These are phyloP conservation scores for Exobasidium cylindrosporum DNA, from an alignment of 1,284 basidiomycete genomes.

Conservation along the genomic window DNA sequence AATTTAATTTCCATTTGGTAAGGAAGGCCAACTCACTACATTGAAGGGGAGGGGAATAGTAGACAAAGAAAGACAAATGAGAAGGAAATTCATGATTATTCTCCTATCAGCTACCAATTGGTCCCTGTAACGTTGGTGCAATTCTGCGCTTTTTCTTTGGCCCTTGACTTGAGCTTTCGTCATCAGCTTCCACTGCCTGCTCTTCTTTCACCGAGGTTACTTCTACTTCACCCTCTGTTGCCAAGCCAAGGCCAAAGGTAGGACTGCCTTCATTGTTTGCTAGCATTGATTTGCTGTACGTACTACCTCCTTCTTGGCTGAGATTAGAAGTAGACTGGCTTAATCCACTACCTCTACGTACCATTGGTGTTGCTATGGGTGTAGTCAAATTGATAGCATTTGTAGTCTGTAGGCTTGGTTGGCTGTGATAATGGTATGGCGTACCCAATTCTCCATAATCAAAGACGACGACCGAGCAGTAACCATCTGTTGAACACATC, in stretches of 20 bases:
- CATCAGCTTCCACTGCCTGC: conserved; percentile 30
- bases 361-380: neutral
- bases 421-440: conserved; percentile 46
- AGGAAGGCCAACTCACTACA: too few species aligned
- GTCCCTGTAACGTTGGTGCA: conserved; percentile 64
- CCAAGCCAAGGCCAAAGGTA: neutral
- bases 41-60: conserved; percentile 10
- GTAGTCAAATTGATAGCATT: conserved; percentile 12
- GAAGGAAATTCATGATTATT: neutral
- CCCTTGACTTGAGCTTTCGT: conserved; percentile 56
- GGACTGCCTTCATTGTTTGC: conserved; percentile 20
- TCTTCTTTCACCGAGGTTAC: conserved; percentile 29
- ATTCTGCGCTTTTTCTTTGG: conserved; percentile 88
- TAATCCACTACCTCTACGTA: conserved; percentile 11
- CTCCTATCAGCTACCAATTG: conserved; percentile 19
- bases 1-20: too few species aligned
- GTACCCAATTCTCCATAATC: conserved; percentile 81
- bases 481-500: conserved; percentile 89
- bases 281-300: conserved; percentile 23
- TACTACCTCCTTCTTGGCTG: conserved; percentile 20
- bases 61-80: conserved; percentile 7
- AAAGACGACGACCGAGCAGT: conserved; percentile 83
- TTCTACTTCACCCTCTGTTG: conserved; percentile 18
- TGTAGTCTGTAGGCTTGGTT: conserved; percentile 35
- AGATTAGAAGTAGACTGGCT: conserved; percentile 50